Conservation (phyloP, 164 flowering plant species). For the Stephania yunnanensis region DNA sequence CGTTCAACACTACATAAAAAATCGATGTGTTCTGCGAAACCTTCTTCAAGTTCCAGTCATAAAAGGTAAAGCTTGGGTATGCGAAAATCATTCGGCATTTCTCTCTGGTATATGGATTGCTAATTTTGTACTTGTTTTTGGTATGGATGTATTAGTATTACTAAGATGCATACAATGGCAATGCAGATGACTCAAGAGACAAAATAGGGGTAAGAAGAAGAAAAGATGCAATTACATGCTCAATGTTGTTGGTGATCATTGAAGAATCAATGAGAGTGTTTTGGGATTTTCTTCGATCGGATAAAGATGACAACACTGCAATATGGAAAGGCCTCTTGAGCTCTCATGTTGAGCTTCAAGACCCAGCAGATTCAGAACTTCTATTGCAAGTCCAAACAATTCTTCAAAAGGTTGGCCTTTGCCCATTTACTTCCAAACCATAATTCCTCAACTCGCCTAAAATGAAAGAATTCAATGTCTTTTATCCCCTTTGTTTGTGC, state of each 20-base stretch:
- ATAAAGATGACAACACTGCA: constrained; percentile 33
- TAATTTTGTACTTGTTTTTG: neutral
- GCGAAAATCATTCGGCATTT: neutral
- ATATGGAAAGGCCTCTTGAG: constrained; percentile 24
- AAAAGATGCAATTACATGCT: constrained; percentile 32
- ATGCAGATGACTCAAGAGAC: constrained; percentile 52
- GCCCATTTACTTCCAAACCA: neutral
- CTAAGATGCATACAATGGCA: neutral
- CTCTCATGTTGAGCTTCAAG: constrained; percentile 31
- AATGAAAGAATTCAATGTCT: neutral
- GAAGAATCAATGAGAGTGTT: constrained; percentile 53
- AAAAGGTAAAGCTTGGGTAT: constrained; percentile 43
- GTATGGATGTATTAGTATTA: neutral
- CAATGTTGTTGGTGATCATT: constrained; percentile 32
- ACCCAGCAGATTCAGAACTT: constrained; percentile 41
- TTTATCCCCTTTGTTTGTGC: constrained; percentile 18
- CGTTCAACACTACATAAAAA: constrained; percentile 49
- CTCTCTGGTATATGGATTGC: too few relatives aligned
- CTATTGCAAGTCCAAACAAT: constrained; percentile 31
- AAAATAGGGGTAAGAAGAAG: constrained; percentile 28
- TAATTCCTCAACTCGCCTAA: neutral
- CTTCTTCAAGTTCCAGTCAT: constrained; percentile 79
- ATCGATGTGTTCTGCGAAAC: constrained; percentile 41
- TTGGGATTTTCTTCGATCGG: constrained; percentile 59
- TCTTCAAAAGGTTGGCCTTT: constrained; percentile 55